Conservation (phyloP, 202 grass and related monocot genomes). For the Panicum virgatum region DNA sequence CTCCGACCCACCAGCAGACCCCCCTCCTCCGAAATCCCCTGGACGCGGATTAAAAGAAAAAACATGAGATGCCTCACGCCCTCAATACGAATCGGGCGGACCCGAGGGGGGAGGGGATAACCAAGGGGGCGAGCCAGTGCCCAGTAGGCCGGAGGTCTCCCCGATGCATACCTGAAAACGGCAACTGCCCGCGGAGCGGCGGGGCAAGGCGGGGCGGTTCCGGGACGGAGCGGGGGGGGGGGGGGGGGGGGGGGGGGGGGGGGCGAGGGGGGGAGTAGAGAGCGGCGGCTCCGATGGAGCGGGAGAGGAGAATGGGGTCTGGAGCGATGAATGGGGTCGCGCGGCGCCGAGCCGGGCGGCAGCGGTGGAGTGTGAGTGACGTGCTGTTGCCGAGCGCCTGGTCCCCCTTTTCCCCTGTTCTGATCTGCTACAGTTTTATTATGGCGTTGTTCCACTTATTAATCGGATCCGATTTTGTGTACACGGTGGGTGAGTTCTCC, state of each 20-base stretch:
- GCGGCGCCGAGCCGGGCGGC: not conserved
- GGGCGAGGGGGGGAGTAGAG: too few relatives aligned
- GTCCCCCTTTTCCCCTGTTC: not conserved
- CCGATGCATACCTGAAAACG: constrained; percentile 28
- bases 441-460: not conserved
- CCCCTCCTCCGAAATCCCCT: constrained; percentile 30
- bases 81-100: constrained; percentile 12
- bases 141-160: not conserved
- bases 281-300: constrained; percentile 19
- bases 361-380: not conserved
- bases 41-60: not conserved
- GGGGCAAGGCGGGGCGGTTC: not conserved
- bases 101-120: not conserved
- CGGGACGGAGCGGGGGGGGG: not conserved
- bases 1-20: not conserved
- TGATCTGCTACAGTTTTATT: not conserved
- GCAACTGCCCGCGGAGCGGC: not conserved
- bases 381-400: not conserved
- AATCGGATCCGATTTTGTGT: not conserved
- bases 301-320: not conserved
- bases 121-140: not conserved
- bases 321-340: not conserved
- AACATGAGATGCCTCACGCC: not conserved
- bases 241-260: too few relatives aligned
- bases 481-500: not conserved